Conservation (phyloP, 768 basidiomycete genomes). For the Termitomyces titanicus region DNA sequence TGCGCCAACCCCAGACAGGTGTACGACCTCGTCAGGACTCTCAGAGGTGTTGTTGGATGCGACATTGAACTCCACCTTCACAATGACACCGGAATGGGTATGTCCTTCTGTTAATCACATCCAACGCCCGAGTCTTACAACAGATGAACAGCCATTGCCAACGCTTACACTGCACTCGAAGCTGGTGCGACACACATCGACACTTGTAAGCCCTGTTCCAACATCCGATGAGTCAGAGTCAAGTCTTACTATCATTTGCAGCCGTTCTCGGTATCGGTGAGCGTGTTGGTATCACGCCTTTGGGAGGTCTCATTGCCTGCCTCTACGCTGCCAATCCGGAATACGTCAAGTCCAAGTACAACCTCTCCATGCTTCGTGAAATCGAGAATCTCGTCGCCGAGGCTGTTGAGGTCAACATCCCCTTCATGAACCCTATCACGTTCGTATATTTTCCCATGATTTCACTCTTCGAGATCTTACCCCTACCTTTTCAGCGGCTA, state of each 20-base stretch:
- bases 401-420: slow-evolving; percentile 96
- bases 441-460: slow-evolving; percentile 30
- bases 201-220: slow-evolving; percentile 63
- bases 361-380: slow-evolving; percentile 94
- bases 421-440: slow-evolving; percentile 96
- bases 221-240: background rate
- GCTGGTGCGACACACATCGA: slow-evolving; percentile 99
- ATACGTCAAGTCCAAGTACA: slow-evolving; percentile 99
- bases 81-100: slow-evolving; percentile 97
- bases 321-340: slow-evolving; percentile 97
- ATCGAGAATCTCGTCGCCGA: slow-evolving; percentile 99
- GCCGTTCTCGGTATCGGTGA: slow-evolving; percentile 98
- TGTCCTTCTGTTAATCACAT: slow-evolving; percentile 15
- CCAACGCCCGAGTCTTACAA: slow-evolving; percentile 3
- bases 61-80: slow-evolving; percentile 99
- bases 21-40: slow-evolving; percentile 95
- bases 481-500: slow-evolving; percentile 66
- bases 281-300: slow-evolving; percentile 97
- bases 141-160: slow-evolving; percentile 75
- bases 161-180: slow-evolving; percentile 96
- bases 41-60: slow-evolving; percentile 93
- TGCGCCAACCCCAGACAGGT: slow-evolving; percentile 99
- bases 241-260: slow-evolving; percentile 22
- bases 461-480: slow-evolving; percentile 2
- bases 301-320: slow-evolving; percentile 95